Base-by-base conservation (phyloP, 2,329 filamentous ascomycete genomes). In the Hypomyces rosellus region DNA sequence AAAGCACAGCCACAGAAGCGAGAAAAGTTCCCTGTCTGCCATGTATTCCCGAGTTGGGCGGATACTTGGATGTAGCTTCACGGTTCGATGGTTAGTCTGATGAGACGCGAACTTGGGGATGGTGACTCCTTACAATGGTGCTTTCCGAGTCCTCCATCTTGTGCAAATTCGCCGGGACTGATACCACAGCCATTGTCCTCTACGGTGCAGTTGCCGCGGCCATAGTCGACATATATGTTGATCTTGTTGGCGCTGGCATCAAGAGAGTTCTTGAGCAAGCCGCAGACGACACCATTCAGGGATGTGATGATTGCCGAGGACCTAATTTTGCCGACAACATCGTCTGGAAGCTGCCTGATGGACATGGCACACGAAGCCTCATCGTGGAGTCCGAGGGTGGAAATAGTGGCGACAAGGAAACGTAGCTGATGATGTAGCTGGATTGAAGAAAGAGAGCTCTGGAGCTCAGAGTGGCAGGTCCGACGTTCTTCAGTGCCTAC, bases 181-280 rank as follows among this genome's bases (percentile, higher is more conserved):
- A 99, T 95, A 0, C 93, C 93, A 14, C 73, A 50, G 1, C 93
- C 93, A 68, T 97, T 79, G 64, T 99, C 93, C 61, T 95, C 87
- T 5, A 96, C 78, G 0, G 77, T 75, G 66, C 91, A 96, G 57
- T 79, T 82, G 5, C 90, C 92, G 20, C 85, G 82, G 48, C 69
- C 66, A 63, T 89, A 89, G 68, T 96, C 87, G 18, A 96, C 73
- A 1, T 76, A 78, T 49, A 95, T 73, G 48, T 80, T 80, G 54
- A 96, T 70, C 49, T 77, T 86, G 34, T 74, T 77, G 14, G 91
- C 85, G 42, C 73, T 71, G 4, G 90, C 89, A 71, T 99, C 93
- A 12, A 99, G 74, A 1, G 89, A 82, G 65, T 99, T 99, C 64
- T 86, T 82, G 22, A 95, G 59, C 9, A 97, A 76, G 42, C 86